phyloP scores from a whole-genome alignment of 164 flowering plant species.

The Hamamelis virginiana region DNA sequence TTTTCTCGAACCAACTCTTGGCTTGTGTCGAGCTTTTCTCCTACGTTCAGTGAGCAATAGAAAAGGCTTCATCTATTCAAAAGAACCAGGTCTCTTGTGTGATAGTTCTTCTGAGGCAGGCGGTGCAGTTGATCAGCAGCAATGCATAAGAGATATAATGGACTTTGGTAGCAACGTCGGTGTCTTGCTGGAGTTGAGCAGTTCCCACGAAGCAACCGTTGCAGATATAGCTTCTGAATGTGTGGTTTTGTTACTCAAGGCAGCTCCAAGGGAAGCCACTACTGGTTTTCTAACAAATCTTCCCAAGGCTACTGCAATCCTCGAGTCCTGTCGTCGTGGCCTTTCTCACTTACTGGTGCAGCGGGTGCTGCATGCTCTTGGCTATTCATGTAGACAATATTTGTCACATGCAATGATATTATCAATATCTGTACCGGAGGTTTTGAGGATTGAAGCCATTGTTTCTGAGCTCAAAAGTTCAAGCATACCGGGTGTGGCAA shows the following conservation, averaged over 20 bases:
- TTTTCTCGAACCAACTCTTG: conserved; percentile 87
- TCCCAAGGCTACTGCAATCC: conserved; percentile 50
- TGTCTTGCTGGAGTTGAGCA: conserved; percentile 64
- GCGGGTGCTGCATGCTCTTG: conserved; percentile 71
- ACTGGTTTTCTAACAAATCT: conserved; percentile 75
- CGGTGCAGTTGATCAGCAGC: conserved; percentile 40
- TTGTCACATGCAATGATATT: conserved; percentile 79
- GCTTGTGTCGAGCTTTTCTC: conserved; percentile 75
- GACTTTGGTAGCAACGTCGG: conserved; percentile 76
- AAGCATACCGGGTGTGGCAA: conserved; percentile 37
- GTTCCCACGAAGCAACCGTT: conserved; percentile 33
- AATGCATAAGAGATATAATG: conserved; percentile 63
- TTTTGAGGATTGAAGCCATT: conserved; percentile 61
- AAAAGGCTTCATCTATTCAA: conserved; percentile 40
- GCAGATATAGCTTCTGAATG: conserved; percentile 92
- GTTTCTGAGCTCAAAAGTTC: conserved; percentile 58
- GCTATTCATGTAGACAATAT: conserved; percentile 75
- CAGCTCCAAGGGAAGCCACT: conserved; percentile 87
- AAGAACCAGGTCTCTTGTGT: conserved; percentile 61
- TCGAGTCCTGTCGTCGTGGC: conserved; percentile 51
- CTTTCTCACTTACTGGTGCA: conserved; percentile 41
- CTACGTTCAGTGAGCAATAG: conserved; percentile 51
- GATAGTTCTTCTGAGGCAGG: conserved; percentile 38
- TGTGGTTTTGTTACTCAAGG: conserved; percentile 64
- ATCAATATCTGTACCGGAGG: conserved; percentile 58